phyloP scores from a whole-genome alignment of 257 asterid genomes.

The Solanum ossicruentum region DNA sequence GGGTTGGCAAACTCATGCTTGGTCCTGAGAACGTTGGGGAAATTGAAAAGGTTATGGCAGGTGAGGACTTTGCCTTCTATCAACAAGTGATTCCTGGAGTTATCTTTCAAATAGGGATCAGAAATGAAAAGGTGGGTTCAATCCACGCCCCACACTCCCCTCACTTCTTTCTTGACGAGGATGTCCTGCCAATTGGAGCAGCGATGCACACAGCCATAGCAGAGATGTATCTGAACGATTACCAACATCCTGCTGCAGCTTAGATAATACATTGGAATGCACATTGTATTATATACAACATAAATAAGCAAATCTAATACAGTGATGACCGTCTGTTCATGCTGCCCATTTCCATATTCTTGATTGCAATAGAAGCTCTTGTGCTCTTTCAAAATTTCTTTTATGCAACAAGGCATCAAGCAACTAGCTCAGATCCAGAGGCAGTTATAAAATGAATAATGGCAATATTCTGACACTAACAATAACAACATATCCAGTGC shows the following conservation, averaged over 20 bases:
- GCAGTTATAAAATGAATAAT: neutral
- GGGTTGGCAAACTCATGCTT: constrained; percentile 44
- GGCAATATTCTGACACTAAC: neutral
- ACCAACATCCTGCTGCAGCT: neutral
- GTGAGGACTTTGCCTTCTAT: constrained; percentile 80
- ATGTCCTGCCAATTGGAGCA: constrained; percentile 65
- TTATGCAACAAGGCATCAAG: neutral
- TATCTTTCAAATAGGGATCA: constrained; percentile 45
- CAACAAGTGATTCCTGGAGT: constrained; percentile 66
- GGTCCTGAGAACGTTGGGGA: constrained; percentile 37
- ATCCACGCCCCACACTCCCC: constrained; percentile 68
- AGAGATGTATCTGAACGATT: constrained; percentile 25
- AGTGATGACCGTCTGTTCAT: neutral
- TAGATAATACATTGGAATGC: neutral
- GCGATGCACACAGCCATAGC: constrained; percentile 37
- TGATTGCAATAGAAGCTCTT: neutral
- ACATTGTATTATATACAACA: neutral
- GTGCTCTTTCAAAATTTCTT: neutral
- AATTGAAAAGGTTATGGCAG: constrained; percentile 52
- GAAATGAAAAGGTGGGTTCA: constrained; percentile 54
- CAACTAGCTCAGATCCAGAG: neutral
- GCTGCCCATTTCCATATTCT: neutral
- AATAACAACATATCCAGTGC: no score
- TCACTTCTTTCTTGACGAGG: constrained; percentile 66
- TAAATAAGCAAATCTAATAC: neutral